Conservation (phyloP, 257 asterid species). For the Lantana camara region DNA sequence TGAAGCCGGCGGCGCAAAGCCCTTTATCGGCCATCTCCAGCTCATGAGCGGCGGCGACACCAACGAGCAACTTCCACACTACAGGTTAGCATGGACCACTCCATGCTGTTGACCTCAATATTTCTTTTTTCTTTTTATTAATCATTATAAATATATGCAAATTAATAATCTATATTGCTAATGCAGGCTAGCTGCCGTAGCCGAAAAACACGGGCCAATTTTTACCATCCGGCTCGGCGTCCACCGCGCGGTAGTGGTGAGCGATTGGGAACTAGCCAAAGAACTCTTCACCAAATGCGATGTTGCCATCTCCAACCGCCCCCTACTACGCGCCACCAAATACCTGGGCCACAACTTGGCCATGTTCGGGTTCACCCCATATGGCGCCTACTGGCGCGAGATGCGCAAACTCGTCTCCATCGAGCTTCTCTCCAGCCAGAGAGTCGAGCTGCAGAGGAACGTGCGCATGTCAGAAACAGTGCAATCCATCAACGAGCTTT, state of each 20-base stretch:
- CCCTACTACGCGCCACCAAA: neutral
- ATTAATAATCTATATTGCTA: too few relatives aligned
- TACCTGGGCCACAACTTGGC: conserved; percentile 27
- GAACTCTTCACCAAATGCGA: conserved; percentile 30
- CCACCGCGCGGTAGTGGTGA: too few relatives aligned
- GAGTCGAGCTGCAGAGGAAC: conserved; percentile 23
- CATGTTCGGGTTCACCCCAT: conserved; percentile 32
- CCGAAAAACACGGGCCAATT: too few relatives aligned
- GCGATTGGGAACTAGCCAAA: conserved; percentile 24
- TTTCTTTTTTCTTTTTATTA: too few relatives aligned
- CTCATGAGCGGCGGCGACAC: too few relatives aligned
- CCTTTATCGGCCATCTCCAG: too few relatives aligned
- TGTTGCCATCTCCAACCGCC: conserved; percentile 25
- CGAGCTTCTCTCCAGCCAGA: conserved; percentile 30
- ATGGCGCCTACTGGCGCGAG: conserved; percentile 23
- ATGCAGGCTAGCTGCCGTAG: conserved; percentile 7
- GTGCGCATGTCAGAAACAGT: conserved; percentile 22
- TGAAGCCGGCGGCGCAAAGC: too few relatives aligned
- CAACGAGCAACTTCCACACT: neutral
- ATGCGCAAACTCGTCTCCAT: conserved; percentile 24
- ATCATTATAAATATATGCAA: too few relatives aligned
- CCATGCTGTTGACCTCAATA: too few relatives aligned
- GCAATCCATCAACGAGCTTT: conserved; percentile 18
- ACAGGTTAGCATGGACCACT: too few relatives aligned
- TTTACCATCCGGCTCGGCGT: conserved; percentile 33